phyloP scores from a whole-genome alignment of 177 flowering plant species.

The Tripterygium wilfordii region DNA sequence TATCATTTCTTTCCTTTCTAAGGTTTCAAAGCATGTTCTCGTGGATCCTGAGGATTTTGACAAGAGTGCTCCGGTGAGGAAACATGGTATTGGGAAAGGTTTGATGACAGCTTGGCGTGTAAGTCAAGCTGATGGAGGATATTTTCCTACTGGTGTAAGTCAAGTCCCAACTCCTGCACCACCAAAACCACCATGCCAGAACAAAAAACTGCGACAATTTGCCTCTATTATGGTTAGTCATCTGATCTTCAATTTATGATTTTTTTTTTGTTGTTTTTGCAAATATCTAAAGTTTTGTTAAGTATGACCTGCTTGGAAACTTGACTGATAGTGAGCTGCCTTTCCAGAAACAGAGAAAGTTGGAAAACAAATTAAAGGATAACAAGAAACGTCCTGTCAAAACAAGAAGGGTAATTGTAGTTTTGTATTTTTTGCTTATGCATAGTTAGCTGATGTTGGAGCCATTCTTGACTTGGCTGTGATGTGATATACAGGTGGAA shows the following conservation, averaged over 20 bases:
- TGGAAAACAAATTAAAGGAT: slow-evolving; percentile 29
- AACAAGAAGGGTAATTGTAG: slow-evolving; percentile 45
- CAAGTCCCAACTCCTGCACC: slow-evolving; percentile 11
- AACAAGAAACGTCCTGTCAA: slow-evolving; percentile 42
- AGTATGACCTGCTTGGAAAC: slow-evolving; percentile 1
- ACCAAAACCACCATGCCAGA: slow-evolving; percentile 8
- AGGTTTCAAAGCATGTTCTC: slow-evolving; percentile 27
- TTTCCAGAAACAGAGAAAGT: slow-evolving; percentile 38
- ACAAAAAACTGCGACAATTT: slow-evolving; percentile 20
- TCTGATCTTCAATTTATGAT: slow-evolving; percentile 1
- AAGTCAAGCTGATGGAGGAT: slow-evolving; percentile 42
- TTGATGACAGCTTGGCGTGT: slow-evolving; percentile 76
- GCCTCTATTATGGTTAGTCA: slow-evolving; percentile 29
- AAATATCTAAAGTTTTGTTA: background rate
- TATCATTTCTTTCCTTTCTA: background rate
- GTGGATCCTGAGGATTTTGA: slow-evolving; percentile 12
- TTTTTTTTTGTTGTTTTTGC: too few species aligned
- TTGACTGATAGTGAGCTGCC: slow-evolving; percentile 12
- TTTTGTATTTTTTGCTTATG: background rate
- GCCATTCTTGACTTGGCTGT: too few species aligned
- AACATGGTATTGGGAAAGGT: slow-evolving; percentile 90
- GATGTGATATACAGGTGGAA: slow-evolving; percentile 40
- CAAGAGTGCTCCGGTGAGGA: slow-evolving; percentile 25
- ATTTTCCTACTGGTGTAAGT: slow-evolving; percentile 29
- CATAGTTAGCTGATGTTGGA: background rate